Conservation (phyloP, 768 basidiomycete genomes). For the Mycena capillaripes region DNA sequence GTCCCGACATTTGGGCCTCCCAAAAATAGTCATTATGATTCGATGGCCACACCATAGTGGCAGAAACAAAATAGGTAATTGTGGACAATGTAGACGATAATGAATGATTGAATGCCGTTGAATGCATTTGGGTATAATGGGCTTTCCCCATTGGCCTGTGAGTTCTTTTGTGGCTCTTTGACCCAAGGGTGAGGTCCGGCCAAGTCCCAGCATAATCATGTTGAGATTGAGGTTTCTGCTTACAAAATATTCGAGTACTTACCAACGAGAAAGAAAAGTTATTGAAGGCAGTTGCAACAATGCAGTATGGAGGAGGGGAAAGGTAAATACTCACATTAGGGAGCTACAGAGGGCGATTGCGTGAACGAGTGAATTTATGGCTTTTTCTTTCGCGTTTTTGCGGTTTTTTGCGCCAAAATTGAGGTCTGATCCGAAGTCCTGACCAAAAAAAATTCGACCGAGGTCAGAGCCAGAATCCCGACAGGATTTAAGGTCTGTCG, state of each 20-base stretch:
- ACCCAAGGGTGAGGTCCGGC: not conserved
- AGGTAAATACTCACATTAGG: not conserved
- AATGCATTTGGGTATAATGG: not conserved
- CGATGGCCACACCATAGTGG: too few relatives aligned
- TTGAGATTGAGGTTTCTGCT: not conserved
- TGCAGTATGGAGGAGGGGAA: slow-evolving; percentile 1
- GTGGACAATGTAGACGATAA: too few relatives aligned
- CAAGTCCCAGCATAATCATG: not conserved
- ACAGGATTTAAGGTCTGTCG: not conserved
- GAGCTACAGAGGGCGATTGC: not conserved
- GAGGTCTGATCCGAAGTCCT: not conserved
- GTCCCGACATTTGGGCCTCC: too few relatives aligned
- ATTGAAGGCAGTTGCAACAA: not conserved
- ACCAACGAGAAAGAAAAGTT: not conserved
- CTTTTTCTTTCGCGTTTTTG: not conserved
- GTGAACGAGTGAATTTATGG: not conserved
- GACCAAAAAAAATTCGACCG: not conserved
- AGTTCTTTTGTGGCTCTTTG: not conserved
- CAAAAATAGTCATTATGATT: too few relatives aligned
- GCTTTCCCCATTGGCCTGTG: not conserved
- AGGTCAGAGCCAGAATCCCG: slow-evolving; percentile 1
- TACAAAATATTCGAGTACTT: not conserved
- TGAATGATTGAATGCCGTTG: too few relatives aligned
- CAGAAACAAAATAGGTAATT: too few relatives aligned
- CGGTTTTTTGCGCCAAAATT: not conserved